A percentile compares a stretch with the other conserved stretches of the same genome.
Evolutionary conservation across 2,329 filamentous ascomycete genomes (phyloP).

Genomic region (Neopestalotiopsis clavispora): DNA sequence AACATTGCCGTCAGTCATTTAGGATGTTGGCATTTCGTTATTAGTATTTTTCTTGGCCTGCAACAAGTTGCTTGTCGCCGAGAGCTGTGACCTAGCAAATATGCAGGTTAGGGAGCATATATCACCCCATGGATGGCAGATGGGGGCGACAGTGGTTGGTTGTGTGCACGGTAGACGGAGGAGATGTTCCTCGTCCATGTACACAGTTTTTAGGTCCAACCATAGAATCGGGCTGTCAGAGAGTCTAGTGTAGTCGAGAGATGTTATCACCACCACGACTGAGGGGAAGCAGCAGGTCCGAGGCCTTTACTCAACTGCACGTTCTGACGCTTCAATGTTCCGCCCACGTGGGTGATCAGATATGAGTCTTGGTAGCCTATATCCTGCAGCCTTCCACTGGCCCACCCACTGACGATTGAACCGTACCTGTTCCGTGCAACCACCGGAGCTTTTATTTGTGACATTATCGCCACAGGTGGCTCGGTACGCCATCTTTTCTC

Average conservation of each 20-base stretch:
- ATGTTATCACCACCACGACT: not conserved
- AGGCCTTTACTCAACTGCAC: not conserved
- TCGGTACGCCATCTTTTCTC: not conserved
- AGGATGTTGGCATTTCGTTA: not conserved
- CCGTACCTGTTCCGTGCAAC: too few species aligned
- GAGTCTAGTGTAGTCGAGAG: not conserved
- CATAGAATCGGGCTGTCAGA: not conserved
- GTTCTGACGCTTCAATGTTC: not conserved
- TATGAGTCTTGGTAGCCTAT: not conserved
- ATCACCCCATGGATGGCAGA: not conserved
- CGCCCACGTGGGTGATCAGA: not conserved
- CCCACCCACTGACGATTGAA: too few species aligned
- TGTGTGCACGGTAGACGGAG: not conserved
- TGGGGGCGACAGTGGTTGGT: not conserved
- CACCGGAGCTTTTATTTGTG: too few species aligned
- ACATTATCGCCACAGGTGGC: too few species aligned
- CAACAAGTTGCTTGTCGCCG: not conserved
- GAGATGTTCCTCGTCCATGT: not conserved
- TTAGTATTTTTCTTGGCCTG: not conserved
- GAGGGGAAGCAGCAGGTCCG: not conserved
- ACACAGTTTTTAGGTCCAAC: not conserved
- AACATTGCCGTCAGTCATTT: not conserved
- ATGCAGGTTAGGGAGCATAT: not conserved
- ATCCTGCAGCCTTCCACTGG: too few species aligned
- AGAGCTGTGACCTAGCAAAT: too few species aligned